Evolutionary conservation across 805 yeast species (phyloP).

Genomic region (Wickerhamiella qilinensis): DNA sequence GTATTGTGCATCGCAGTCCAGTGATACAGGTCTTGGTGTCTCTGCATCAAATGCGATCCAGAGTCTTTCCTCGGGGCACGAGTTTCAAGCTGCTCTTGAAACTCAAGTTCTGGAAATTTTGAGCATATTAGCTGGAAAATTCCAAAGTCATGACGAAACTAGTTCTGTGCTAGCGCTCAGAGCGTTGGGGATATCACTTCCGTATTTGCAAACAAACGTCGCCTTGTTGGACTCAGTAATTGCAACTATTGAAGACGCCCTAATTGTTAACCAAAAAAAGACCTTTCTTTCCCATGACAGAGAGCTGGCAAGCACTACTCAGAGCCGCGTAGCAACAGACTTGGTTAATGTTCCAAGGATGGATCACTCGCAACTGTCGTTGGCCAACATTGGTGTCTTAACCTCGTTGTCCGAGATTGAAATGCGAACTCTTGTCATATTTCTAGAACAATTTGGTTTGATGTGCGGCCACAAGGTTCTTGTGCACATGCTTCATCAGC

Average conservation of each 20-base stretch:
- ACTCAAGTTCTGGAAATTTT: not conserved
- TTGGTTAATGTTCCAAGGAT: not conserved
- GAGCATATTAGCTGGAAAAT: not conserved
- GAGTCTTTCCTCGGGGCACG: not conserved
- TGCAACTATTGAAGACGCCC: not conserved
- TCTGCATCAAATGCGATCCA: not conserved
- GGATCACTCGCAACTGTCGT: not conserved
- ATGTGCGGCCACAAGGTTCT: not conserved
- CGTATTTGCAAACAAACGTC: not conserved
- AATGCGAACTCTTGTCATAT: not conserved
- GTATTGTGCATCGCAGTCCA: constrained; percentile 4
- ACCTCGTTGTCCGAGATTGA: not conserved
- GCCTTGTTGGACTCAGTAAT: not conserved
- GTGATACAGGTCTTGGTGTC: not conserved
- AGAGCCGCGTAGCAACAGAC: not conserved
- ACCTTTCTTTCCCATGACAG: not conserved
- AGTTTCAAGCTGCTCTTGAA: not conserved
- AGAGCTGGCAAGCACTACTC: not conserved
- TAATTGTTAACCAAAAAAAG: not conserved
- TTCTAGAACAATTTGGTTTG: constrained; percentile 7
- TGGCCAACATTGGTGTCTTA: not conserved
- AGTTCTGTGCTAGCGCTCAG: not conserved
- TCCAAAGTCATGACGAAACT: not conserved
- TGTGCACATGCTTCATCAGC: not conserved
- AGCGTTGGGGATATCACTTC: not conserved